These are phyloP conservation scores for Brassica carinata DNA, from an alignment of 345 rosid species.

Conservation along the genomic window DNA sequence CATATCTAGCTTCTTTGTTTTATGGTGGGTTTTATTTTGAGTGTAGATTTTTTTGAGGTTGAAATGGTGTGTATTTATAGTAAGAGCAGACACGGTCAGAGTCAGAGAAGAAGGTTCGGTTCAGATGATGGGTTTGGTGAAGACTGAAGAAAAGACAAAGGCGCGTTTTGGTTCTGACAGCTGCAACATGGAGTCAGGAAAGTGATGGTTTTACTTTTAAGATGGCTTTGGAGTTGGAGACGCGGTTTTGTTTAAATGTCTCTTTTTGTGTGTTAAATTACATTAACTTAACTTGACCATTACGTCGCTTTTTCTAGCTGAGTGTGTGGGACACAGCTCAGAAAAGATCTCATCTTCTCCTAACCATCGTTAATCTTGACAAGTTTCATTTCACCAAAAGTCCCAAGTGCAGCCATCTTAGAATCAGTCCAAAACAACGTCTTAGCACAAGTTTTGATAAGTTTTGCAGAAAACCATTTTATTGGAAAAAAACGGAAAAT, in stretches of 20 bases:
- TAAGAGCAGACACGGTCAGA: neutral
- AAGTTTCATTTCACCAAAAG: neutral
- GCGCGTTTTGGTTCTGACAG: constrained; percentile 28
- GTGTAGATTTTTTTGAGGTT: neutral
- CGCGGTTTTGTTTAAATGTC: constrained; percentile 17
- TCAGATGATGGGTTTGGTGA: constrained; percentile 23
- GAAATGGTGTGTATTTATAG: constrained; percentile 24
- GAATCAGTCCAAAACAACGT: neutral
- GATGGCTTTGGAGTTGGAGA: constrained; percentile 29
- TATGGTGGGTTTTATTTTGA: neutral
- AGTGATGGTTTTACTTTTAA: constrained; percentile 22
- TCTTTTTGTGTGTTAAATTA: neutral
- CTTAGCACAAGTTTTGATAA: neutral
- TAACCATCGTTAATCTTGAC: constrained; percentile 15
- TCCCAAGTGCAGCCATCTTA: constrained; percentile 8
- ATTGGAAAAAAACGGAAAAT: neutral
- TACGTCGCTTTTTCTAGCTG: constrained; percentile 16
- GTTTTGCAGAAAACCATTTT: neutral
- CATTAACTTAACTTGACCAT: constrained; percentile 16
- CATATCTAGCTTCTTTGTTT: neutral
- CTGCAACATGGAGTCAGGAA: constrained; percentile 15
- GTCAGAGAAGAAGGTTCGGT: constrained; percentile 24
- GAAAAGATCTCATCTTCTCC: neutral
- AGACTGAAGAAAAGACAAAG: constrained; percentile 13
- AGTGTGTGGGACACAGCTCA: constrained; percentile 16